Conservation (phyloP, 73 alveolate species). For the Tetrahymena borealis region DNA sequence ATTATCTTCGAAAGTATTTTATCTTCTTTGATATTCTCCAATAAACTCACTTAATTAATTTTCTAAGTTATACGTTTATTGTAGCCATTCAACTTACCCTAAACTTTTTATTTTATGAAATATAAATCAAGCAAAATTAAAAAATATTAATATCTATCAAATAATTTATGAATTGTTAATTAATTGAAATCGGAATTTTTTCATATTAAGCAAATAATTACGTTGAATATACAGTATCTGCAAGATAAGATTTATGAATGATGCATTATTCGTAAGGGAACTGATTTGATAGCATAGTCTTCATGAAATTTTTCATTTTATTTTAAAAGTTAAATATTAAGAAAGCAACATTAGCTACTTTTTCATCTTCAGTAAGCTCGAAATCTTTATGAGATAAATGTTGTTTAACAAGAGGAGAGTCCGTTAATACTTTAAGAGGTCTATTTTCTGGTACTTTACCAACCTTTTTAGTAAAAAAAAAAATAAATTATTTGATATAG, state of each 20-base stretch:
- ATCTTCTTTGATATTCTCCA: conserved; percentile 78
- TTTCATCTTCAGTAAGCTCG: conserved; percentile 50
- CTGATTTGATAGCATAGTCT: conserved; percentile 61
- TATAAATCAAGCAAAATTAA: background rate
- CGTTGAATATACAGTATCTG: conserved; percentile 61
- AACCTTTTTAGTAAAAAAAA: background rate
- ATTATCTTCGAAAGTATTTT: conserved; percentile 61
- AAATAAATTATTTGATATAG: conserved; percentile 17
- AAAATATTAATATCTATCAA: background rate
- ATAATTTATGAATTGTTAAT: background rate
- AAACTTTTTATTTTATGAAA: background rate
- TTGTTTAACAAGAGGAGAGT: conserved; percentile 63
- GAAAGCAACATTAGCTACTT: conserved; percentile 71
- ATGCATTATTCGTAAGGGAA: conserved; percentile 80
- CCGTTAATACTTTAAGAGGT: conserved; percentile 67
- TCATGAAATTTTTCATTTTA: conserved; percentile 36
- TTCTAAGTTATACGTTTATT: conserved; percentile 75
- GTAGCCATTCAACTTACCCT: conserved; percentile 56
- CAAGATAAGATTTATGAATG: conserved; percentile 73
- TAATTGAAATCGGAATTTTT: no score
- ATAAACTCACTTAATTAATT: conserved; percentile 81
- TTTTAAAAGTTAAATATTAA: conserved; percentile 52
- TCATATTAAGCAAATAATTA: no score
- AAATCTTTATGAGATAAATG: conserved; percentile 55
- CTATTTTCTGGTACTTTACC: background rate